Conservation (phyloP, 805 yeast genomes). For the Torulaspora microellipsoides region DNA sequence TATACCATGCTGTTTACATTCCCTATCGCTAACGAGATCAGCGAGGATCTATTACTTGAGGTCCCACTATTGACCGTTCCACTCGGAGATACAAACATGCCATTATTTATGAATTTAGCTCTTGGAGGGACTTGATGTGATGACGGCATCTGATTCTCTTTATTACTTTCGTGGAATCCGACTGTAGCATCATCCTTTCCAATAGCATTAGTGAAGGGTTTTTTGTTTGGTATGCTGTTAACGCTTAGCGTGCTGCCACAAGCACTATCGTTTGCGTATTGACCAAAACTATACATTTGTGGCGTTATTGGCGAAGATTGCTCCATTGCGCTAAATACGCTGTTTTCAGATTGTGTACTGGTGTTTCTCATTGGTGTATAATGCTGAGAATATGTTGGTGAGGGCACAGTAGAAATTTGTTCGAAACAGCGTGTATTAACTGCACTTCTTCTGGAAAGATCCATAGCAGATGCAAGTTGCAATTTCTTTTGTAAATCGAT, state of each 20-base stretch:
- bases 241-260: conserved; percentile 30
- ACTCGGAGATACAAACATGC: conserved; percentile 28
- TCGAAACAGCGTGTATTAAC: conserved; percentile 17
- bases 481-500: conserved; percentile 24
- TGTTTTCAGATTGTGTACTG: conserved; percentile 32
- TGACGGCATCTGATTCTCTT: conserved; percentile 25
- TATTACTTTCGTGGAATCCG: conserved; percentile 17
- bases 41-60: conserved; percentile 27
- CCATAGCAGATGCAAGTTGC: conserved; percentile 27
- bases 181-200: conserved; percentile 1
- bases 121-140: conserved; percentile 26
- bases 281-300: conserved; percentile 30
- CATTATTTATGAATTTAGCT: conserved; percentile 27
- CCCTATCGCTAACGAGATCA: conserved; percentile 23
- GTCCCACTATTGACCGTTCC: conserved; percentile 22
- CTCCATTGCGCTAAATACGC: conserved; percentile 27
- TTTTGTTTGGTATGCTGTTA: conserved; percentile 23
- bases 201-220: background rate
- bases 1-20: conserved; percentile 12
- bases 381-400: conserved; percentile 29
- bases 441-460: conserved; percentile 22
- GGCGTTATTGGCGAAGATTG: conserved; percentile 35
- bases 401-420: conserved; percentile 24
- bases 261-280: conserved; percentile 25
- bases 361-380: conserved; percentile 33